phyloP scores from a whole-genome alignment of 805 yeast genomes.

The Kodamaea kaohsiungensis region DNA sequence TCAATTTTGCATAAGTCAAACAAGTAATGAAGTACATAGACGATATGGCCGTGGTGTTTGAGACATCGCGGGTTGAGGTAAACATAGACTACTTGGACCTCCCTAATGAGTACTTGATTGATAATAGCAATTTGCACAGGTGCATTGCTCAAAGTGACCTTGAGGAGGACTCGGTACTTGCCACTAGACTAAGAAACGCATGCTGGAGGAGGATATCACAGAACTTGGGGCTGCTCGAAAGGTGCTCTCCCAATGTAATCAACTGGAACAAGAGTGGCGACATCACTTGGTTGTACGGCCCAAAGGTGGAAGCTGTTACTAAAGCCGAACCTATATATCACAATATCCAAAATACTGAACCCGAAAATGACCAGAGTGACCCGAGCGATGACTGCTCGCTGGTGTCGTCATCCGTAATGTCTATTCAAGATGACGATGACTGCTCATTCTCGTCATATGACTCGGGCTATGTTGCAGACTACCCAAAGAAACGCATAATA shows the following conservation, averaged over 20 bases:
- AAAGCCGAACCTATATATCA: not conserved
- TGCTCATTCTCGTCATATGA: constrained; percentile 15
- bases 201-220: constrained; percentile 44
- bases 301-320: constrained; percentile 23
- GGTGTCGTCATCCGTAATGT: constrained; percentile 1
- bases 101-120: constrained; percentile 10
- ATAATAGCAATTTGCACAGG: constrained; percentile 21
- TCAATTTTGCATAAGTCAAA: not conserved
- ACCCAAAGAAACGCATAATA: constrained; percentile 11
- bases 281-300: constrained; percentile 57
- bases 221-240: constrained; percentile 27
- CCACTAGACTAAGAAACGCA: constrained; percentile 30
- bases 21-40: constrained; percentile 1
- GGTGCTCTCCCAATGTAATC: constrained; percentile 43
- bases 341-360: not conserved
- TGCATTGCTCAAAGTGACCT: constrained; percentile 9
- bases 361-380: not conserved
- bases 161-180: not conserved
- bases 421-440: constrained; percentile 12
- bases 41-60: constrained; percentile 9
- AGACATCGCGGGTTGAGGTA: constrained; percentile 14
- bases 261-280: constrained; percentile 59
- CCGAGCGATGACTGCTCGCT: constrained; percentile 1
- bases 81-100: constrained; percentile 34
- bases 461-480: constrained; percentile 17